Base-by-base conservation (phyloP, 805 yeast species). In the Candida parachauliodes region DNA sequence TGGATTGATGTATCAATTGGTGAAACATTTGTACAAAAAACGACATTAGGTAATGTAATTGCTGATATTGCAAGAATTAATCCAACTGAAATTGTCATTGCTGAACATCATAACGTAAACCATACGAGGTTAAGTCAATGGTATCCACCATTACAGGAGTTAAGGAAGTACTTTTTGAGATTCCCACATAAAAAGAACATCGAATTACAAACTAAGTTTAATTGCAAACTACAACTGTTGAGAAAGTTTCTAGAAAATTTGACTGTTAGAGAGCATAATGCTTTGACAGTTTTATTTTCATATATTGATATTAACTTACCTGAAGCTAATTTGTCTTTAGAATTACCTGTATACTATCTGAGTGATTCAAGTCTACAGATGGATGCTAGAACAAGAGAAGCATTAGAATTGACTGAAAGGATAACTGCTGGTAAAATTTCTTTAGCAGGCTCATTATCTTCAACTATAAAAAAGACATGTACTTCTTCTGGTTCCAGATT, bases 1-100 rank as follows among this genome's bases (percentile, higher is more conserved):
- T 93, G 98, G 98, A 75, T 83, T 29, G 98, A 93, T 60, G 66
- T 91, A 0, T 83, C 93, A 0, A 77, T 91, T 1, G 97, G 98
- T 0, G 79, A 79, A 16, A 75, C 87, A 31, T 78, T 69, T 49
- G 83, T 83, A 2, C 86, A 87, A 50, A 75, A 76, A 33, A 76
- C 86, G 0, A 69, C 73, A 1, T 51, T 81, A 15, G 73, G 68
- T 4, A 81, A 79, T 18, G 59, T 89, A 3, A 70, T 80, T 34
- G 74, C 93, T 5, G 87, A 87, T 28, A 62, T 93, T 1, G 70
- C 91, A 0, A 70, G 97, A 41, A 79, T 93, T 5, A 72, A 72
- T 33, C 98, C 98, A 0, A 74, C 81, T 25, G 98, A 91, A 50
- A 76, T 91, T 10, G 50, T 91, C 8, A 50, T 89, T 3, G 68